A percentile compares a stretch with the other conserved stretches of the same genome.
Conservation (phyloP, 1,139 yeast species). For the Hyphopichia wangnamkhiaoensis region DNA sequence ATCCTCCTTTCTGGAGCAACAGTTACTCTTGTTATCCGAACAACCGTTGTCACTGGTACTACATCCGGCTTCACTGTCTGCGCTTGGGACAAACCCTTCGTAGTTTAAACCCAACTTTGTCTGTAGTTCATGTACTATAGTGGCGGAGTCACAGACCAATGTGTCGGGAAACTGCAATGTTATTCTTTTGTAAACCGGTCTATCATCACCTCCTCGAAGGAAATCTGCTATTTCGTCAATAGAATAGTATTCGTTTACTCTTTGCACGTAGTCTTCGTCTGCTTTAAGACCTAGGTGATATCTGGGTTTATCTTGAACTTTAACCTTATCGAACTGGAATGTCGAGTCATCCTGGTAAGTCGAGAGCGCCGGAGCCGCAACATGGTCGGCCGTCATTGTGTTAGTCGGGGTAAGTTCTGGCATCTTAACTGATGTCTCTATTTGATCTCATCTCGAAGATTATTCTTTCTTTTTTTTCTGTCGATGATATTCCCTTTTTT, state of each 20-base stretch:
- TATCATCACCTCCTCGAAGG: slow-evolving; percentile 28
- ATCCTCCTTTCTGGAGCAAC: not conserved
- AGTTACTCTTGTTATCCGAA: not conserved
- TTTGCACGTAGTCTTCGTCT: slow-evolving; percentile 26
- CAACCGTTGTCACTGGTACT: not conserved
- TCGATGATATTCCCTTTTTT: no score
- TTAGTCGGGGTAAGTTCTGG: not conserved
- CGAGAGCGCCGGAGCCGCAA: slow-evolving; percentile 58
- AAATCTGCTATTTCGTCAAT: slow-evolving; percentile 44
- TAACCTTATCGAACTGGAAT: slow-evolving; percentile 44
- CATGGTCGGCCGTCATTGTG: slow-evolving; percentile 2
- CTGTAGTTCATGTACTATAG: slow-evolving; percentile 56
- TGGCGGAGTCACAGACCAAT: slow-evolving; percentile 75
- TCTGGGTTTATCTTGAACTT: slow-evolving; percentile 28
- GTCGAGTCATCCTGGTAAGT: slow-evolving; percentile 57
- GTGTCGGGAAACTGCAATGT: slow-evolving; percentile 92
- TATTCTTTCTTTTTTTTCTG: no score
- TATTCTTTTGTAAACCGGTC: slow-evolving; percentile 44
- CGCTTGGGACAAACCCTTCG: not conserved
- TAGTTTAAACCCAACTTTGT: slow-evolving; percentile 18
- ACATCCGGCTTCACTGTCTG: not conserved
- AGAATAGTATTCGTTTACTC: slow-evolving; percentile 52
- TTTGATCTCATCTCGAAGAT: not conserved
- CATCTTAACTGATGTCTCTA: not conserved
- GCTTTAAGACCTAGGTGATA: slow-evolving; percentile 28